phyloP scores from a whole-genome alignment of 2,329 filamentous ascomycete genomes.

The Bertia moriformis region DNA sequence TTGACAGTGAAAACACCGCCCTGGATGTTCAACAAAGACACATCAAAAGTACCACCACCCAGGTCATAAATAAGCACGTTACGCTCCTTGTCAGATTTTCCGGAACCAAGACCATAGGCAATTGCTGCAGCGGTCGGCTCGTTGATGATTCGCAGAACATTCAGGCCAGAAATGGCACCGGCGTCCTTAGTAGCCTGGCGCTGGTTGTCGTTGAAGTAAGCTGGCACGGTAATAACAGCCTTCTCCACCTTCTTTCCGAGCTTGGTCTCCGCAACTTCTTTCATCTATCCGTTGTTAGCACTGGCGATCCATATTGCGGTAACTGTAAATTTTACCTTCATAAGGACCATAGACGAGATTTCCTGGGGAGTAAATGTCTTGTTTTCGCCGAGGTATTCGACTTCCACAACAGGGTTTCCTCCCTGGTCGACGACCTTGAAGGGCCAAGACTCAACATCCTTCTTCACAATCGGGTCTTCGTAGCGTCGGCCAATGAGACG shows the following conservation, averaged over 20 bases:
- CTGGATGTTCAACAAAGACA: constrained; percentile 96
- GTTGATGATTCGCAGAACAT: constrained; percentile 99
- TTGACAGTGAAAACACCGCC: constrained; percentile 99
- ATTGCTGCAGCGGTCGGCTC: constrained; percentile 97
- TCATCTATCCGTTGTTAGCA: constrained; percentile 53
- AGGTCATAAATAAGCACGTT: constrained; percentile 99
- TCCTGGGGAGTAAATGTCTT: constrained; percentile 97
- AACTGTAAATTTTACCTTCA: constrained; percentile 56
- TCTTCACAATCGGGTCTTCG: constrained; percentile 93
- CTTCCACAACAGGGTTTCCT: constrained; percentile 81
- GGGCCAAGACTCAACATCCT: constrained; percentile 96
- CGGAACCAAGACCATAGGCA: constrained; percentile 89
- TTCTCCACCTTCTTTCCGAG: constrained; percentile 98
- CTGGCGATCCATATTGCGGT: constrained; percentile 1
- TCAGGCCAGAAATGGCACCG: constrained; percentile 90
- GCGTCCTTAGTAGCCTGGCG: constrained; percentile 98
- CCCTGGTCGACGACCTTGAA: constrained; percentile 93
- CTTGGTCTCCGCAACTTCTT: constrained; percentile 97
- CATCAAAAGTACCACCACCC: constrained; percentile 99
- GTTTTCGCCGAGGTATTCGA: constrained; percentile 85
- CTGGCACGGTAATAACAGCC: constrained; percentile 95
- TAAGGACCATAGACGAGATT: constrained; percentile 96
- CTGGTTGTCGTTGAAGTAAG: constrained; percentile 99
- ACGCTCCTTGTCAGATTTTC: constrained; percentile 93
- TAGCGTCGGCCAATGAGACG: constrained; percentile 94